Evolutionary conservation across 306 rosid genomes (phyloP).

Genomic region (Erythrophleum fordii): DNA sequence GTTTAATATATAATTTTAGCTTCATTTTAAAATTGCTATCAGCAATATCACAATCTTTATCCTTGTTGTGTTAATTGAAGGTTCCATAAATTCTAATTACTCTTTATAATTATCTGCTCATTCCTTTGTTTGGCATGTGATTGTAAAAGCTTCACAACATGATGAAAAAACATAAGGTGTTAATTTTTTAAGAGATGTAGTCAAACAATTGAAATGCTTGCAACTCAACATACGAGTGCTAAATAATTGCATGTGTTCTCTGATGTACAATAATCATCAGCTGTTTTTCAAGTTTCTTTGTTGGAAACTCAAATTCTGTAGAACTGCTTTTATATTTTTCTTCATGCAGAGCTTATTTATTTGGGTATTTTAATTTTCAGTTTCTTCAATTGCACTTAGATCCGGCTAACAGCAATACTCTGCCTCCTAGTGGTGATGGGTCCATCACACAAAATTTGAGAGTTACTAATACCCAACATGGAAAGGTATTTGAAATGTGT

Average conservation of each 20-base stretch:
- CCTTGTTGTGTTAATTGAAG: constrained; percentile 11
- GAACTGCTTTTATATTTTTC: constrained; percentile 33
- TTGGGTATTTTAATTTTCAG: constrained; percentile 58
- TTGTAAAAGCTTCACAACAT: constrained; percentile 13
- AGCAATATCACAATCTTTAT: constrained; percentile 9
- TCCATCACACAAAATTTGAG: constrained; percentile 76
- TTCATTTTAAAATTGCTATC: constrained; percentile 8
- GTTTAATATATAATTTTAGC: constrained; percentile 19
- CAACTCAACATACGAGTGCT: constrained; percentile 27
- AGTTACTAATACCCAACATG: constrained; percentile 94
- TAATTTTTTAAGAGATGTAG: constrained; percentile 23
- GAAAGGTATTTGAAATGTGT: constrained; percentile 69
- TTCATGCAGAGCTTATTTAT: constrained; percentile 45
- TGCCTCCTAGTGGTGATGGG: constrained; percentile 74
- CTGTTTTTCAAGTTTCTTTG: constrained; percentile 22
- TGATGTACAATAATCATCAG: constrained; percentile 1
- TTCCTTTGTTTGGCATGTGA: constrained; percentile 11
- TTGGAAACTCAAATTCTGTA: constrained; percentile 34
- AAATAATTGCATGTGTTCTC: constrained; percentile 11
- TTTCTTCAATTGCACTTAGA: constrained; percentile 95
- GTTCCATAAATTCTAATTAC: constrained; percentile 14
- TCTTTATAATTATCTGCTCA: neutral
- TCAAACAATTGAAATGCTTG: constrained; percentile 33
- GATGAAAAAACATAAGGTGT: neutral
- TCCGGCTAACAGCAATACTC: constrained; percentile 84